A percentile compares a stretch with the other conserved stretches of the same genome.
Conservation (phyloP, 2,329 filamentous ascomycete species). For the Huntiella decipiens region DNA sequence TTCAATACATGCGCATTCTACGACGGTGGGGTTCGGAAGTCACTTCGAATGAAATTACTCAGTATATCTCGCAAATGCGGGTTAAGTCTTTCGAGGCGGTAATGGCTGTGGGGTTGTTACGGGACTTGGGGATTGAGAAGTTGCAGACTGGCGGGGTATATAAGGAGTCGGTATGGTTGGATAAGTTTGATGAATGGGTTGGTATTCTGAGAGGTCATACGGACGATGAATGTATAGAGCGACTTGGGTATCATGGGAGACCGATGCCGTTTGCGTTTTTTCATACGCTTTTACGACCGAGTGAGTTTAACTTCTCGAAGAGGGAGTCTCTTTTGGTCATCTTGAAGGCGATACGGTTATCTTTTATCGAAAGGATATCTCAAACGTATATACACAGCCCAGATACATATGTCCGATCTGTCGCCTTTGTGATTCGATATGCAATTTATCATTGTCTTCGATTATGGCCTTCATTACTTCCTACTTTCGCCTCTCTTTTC, state of each 20-base stretch:
- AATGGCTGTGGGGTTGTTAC: conserved; percentile 4
- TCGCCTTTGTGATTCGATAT: conserved; percentile 4
- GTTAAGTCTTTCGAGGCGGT: conserved; percentile 3
- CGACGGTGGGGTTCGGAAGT: not conserved
- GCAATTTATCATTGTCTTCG: conserved; percentile 12
- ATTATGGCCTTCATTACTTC: conserved; percentile 16
- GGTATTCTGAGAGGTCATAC: conserved; percentile 4
- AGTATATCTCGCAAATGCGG: not conserved
- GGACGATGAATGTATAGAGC: conserved; percentile 6
- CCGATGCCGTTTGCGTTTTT: conserved; percentile 5
- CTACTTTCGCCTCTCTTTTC: conserved; percentile 17
- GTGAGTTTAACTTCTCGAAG: conserved; percentile 2
- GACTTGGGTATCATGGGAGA: not conserved
- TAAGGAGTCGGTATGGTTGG: not conserved
- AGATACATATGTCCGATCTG: not conserved
- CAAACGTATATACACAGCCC: not conserved
- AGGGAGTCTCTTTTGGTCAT: conserved; percentile 5
- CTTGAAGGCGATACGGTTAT: not conserved
- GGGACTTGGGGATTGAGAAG: not conserved
- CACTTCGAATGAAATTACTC: not conserved
- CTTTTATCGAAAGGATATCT: conserved; percentile 3
- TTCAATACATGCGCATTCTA: conserved; percentile 9
- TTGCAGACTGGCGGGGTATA: not conserved
- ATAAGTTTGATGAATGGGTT: conserved; percentile 7
- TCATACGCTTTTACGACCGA: conserved; percentile 4